These are phyloP conservation scores for Macrocybe gigantea DNA, from an alignment of 768 basidiomycete species.

Conservation along the genomic window DNA sequence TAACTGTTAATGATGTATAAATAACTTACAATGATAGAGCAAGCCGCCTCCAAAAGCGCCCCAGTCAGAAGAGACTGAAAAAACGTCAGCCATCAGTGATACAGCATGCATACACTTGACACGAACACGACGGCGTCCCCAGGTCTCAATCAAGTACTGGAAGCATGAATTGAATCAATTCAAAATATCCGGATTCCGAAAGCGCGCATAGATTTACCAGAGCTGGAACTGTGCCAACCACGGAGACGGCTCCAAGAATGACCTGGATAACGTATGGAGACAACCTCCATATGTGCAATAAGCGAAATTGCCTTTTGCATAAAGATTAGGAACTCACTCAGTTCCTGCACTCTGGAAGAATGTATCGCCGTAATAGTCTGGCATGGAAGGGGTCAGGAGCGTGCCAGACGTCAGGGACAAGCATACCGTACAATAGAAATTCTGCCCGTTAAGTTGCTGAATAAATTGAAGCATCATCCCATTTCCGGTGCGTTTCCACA, in stretches of 20 bases:
- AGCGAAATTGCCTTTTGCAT: neutral
- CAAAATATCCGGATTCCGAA: neutral
- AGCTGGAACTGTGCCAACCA: constrained; percentile 67
- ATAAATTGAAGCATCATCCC: constrained; percentile 85
- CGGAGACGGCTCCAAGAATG: constrained; percentile 70
- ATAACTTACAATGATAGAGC: constrained; percentile 50
- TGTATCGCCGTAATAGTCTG: constrained; percentile 75
- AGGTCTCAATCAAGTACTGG: constrained; percentile 58
- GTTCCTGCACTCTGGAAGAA: constrained; percentile 77
- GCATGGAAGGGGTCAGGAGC: constrained; percentile 1
- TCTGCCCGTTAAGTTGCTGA: constrained; percentile 77
- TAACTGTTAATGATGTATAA: neutral
- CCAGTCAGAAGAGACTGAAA: constrained; percentile 60
- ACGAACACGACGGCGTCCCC: constrained; percentile 64
- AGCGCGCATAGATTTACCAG: constrained; percentile 29
- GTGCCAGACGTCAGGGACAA: neutral
- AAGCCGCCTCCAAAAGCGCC: constrained; percentile 51
- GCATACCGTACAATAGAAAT: constrained; percentile 59
- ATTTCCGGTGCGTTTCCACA: constrained; percentile 71
- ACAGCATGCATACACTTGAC: neutral
- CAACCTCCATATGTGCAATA: constrained; percentile 27
- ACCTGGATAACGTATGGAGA: constrained; percentile 71
- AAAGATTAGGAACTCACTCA: constrained; percentile 27
- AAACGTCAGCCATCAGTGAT: neutral
- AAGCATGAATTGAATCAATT: neutral